Percentiles rank a stretch among this genome's conserved stretches.
phyloP scores from a whole-genome alignment of 345 rosid species.

The Camelina laxa region DNA sequence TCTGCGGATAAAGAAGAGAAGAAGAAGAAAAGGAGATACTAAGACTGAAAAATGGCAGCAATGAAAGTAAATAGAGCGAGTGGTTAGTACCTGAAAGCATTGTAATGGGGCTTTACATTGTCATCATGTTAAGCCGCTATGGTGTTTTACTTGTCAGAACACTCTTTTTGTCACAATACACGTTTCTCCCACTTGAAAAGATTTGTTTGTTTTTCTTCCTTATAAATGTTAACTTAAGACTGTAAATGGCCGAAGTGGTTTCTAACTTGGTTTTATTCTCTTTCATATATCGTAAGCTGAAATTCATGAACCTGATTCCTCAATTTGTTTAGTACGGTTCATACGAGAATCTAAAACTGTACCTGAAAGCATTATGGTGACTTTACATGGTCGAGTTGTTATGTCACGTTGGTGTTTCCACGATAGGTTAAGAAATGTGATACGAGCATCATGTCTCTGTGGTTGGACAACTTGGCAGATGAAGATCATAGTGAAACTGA shows the following conservation, averaged over 20 bases:
- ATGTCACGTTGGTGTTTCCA: too few relatives aligned
- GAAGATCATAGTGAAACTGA: conserved; percentile 52
- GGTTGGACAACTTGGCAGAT: conserved; percentile 48
- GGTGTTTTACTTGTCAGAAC: not conserved
- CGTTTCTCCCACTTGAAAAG: not conserved
- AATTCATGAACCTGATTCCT: too few relatives aligned
- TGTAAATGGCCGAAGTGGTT: not conserved
- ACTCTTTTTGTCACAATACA: not conserved
- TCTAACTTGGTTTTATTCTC: not conserved
- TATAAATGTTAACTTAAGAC: not conserved
- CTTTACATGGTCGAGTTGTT: too few relatives aligned
- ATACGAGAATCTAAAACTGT: too few relatives aligned
- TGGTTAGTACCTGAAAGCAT: too few relatives aligned
- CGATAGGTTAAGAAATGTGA: too few relatives aligned
- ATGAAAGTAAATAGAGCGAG: not conserved
- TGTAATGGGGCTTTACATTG: not conserved
- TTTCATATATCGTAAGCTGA: not conserved
- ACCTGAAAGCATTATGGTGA: too few relatives aligned
- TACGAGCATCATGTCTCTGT: too few relatives aligned
- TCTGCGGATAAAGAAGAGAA: conserved; percentile 61
- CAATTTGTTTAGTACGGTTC: too few relatives aligned
- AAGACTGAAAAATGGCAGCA: not conserved
- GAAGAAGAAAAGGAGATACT: conserved; percentile 73
- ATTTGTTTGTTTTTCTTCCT: not conserved
- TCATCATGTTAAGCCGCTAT: not conserved